Conservation (phyloP, 2,329 filamentous ascomycete species). For the Xylariaceae sp. region DNA sequence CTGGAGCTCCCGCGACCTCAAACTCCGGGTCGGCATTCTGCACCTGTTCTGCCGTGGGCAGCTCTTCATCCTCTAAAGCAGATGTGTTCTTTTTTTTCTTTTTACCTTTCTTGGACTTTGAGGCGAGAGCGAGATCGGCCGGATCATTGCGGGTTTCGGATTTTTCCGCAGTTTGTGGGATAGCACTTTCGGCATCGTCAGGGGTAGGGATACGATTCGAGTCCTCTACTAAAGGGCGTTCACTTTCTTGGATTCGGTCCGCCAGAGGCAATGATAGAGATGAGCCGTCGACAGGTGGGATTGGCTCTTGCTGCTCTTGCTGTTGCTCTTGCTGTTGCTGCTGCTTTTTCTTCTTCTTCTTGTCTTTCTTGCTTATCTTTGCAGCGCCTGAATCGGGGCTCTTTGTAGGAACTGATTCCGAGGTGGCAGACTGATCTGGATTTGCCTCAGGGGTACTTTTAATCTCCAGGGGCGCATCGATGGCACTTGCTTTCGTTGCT, state of each 20-base stretch:
- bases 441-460: background rate
- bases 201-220: no score
- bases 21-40: no score
- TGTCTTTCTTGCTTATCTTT: constrained; percentile 37
- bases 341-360: constrained; percentile 27
- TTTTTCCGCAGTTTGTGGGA: no score
- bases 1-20: background rate
- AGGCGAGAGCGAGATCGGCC: constrained; percentile 18
- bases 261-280: no score
- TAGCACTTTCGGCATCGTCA: no score
- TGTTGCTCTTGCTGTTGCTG: no score
- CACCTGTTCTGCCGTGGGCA: background rate
- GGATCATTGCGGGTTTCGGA: no score
- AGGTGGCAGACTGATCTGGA: constrained; percentile 2
- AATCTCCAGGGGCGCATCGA: constrained; percentile 1
- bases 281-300: no score
- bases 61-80: background rate
- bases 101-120: constrained; percentile 37
- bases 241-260: no score
- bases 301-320: no score
- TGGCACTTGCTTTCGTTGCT: background rate
- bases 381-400: constrained; percentile 13
- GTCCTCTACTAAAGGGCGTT: no score
- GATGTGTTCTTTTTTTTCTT: constrained; percentile 23
- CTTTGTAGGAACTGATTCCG: constrained; percentile 6